Base-by-base conservation (phyloP, 1,284 basidiomycete species). In the Fomitopsis palustris region DNA sequence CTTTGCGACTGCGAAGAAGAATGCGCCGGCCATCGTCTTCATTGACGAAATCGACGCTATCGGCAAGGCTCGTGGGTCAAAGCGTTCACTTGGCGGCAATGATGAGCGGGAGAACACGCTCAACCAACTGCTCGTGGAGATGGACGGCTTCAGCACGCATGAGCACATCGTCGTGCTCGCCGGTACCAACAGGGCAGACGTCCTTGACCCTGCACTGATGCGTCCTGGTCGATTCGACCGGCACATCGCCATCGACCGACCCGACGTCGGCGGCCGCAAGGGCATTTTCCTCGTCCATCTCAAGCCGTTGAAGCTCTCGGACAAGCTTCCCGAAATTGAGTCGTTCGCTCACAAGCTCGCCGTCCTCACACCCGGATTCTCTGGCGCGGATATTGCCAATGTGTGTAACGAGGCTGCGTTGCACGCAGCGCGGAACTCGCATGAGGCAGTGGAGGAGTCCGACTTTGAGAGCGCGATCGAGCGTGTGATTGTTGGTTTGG, bases 381-480 rank as follows among this genome's bases (percentile, higher is more conserved):
- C 94, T 25, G 97, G 97, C 68, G 96, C 96, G 4, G 97, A 99
- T 72, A 96, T 99, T 66, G 96, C 95, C 62, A 99, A 99, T 70
- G 96, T 99, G 14, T 97, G 95, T 73, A 99, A 99, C 73, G 97
- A 99, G 75, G 95, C 95, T 53, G 96, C 97, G 0, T 79, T 99
- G 35, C 93, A 97, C 63, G 96, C 96, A 17, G 97, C 97, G 25
- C 88, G 97, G 57, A 86, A 88, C 56, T 83, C 83, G 6, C 88
- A 91, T 17, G 92, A 96, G 47, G 83, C 76, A 37, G 90, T 99
- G 23, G 85, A 86, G 56, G 90, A 95, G 65, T 78, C 81, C 49
- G 93, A 98, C 77, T 99, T 99, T 72, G 96, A 98, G 72, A 93
- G 90, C 60, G 96, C 97, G 9, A 98, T 99, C 65, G 96, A 99